Base-by-base conservation (phyloP, 2,329 filamentous ascomycete species). In the Lecanicillium sp. region DNA sequence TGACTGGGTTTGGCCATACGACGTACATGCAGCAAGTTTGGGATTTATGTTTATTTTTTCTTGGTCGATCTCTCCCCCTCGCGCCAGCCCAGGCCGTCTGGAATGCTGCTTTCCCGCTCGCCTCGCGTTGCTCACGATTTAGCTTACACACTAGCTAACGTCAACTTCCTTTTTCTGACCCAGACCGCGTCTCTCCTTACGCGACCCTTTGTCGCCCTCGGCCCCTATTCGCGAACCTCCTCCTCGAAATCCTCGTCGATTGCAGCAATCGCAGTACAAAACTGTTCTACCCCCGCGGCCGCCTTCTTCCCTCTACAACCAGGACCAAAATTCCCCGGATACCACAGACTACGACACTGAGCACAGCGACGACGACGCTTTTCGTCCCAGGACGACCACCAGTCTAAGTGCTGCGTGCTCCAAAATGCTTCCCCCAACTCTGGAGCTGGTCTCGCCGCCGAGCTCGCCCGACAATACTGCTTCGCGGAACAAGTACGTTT, bases 241-340 rank as follows among this genome's bases (percentile, higher is more conserved):
- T 29, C 55, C 56, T 17, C 56, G 56, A 51, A 64, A 62, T 38
- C 55, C 60, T 11, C 51, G 49, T 41, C 43, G 57, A 49, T 40
- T 58, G 47, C 42, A 54, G 52, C 43, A 49, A 44, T 36, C 48
- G 50, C 45, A 28, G 7, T 28, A 27, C 32, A 37, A 40, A 19
- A 57, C 51, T 42, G 50, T 48, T 42, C 56, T 61, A 25, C 54
- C 51, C 38, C 62, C 59, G 45, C 69, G 71, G 29, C 69, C 71
- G n/a, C 48, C 64, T 6, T 81, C 79, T 22, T 82, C 80, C 13
- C 48, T 78, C 33, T 82, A 83, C 54, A 47, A 41, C 38, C 42
- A 46, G 44, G 42, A 41, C 40, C n/a, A n/a, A n/a, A n/a, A n/a
- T n/a, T n/a, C n/a, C n/a, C n/a, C n/a, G n/a, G 31, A 42, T 30